Evolutionary conservation across 1,139 yeast species (phyloP).

Genomic region (Suhomyces kunorum): DNA sequence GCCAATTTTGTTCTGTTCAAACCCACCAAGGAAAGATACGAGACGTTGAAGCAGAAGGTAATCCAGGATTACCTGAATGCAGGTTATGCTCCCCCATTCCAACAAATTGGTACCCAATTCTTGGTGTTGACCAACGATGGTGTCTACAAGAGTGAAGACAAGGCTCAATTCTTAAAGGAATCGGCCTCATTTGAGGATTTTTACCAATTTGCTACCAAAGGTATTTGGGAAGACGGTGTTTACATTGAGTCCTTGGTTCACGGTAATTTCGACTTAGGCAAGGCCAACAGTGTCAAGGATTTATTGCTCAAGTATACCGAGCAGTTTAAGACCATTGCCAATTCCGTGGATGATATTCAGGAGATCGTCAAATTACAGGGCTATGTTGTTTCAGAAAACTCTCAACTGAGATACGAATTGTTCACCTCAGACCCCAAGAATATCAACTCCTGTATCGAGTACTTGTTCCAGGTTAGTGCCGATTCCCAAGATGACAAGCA

Average conservation of each 20-base stretch:
- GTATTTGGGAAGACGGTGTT: slow-evolving; percentile 49
- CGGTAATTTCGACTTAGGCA: slow-evolving; percentile 68
- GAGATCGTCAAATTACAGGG: slow-evolving; percentile 28
- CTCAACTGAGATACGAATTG: slow-evolving; percentile 51
- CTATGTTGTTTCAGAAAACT: slow-evolving; percentile 45
- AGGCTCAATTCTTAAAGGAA: slow-evolving; percentile 50
- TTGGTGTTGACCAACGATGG: slow-evolving; percentile 68
- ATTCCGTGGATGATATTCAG: slow-evolving; percentile 35
- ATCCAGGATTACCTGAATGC: slow-evolving; percentile 66
- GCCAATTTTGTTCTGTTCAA: slow-evolving; percentile 52
- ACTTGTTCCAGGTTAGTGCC: slow-evolving; percentile 66
- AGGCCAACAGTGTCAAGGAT: slow-evolving; percentile 42
- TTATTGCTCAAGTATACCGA: slow-evolving; percentile 24
- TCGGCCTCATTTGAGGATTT: slow-evolving; percentile 53
- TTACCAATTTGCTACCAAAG: slow-evolving; percentile 37
- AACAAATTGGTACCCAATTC: slow-evolving; percentile 67
- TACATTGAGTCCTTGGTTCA: slow-evolving; percentile 72
- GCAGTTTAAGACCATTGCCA: slow-evolving; percentile 38
- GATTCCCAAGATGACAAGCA: slow-evolving; percentile 31
- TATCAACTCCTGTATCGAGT: slow-evolving; percentile 82
- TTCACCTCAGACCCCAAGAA: slow-evolving; percentile 65
- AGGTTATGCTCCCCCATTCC: slow-evolving; percentile 73
- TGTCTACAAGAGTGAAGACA: slow-evolving; percentile 65
- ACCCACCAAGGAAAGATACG: slow-evolving; percentile 61
- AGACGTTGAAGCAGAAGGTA: slow-evolving; percentile 63